Percentiles rank a stretch among this genome's conserved stretches.
Evolutionary conservation across 2,329 filamentous ascomycete species (phyloP).

Genomic region (Zasmidium cellare): DNA sequence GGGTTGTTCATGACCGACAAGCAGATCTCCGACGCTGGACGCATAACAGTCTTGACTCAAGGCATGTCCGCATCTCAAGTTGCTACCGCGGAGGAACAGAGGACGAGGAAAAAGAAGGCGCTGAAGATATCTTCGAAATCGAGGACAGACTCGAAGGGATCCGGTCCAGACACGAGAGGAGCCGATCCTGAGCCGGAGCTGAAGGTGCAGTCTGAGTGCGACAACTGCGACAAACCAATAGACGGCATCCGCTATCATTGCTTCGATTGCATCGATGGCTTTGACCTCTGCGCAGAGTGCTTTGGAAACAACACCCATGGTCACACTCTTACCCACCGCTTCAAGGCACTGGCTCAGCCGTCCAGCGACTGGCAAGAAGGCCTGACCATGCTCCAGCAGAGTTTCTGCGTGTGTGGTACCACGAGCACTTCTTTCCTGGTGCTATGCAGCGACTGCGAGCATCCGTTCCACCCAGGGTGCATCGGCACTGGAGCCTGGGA

Average conservation of each 20-base stretch:
- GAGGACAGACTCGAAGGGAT: background rate
- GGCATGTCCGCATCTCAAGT: too few species aligned
- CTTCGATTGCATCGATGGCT: background rate
- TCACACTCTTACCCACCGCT: background rate
- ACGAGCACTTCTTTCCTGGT: background rate
- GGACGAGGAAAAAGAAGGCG: background rate
- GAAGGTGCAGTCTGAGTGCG: background rate
- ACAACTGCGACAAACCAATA: background rate
- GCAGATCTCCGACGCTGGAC: too few species aligned
- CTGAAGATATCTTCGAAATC: background rate
- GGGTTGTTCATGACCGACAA: too few species aligned
- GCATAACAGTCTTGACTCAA: too few species aligned
- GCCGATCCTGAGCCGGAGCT: background rate
- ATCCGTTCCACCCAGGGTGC: background rate
- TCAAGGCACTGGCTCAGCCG: background rate
- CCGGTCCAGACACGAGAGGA: background rate
- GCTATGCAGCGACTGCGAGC: background rate
- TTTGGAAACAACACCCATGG: background rate
- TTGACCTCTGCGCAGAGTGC: background rate
- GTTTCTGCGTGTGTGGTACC: background rate
- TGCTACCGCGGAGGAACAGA: too few species aligned
- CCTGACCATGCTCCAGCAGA: background rate
- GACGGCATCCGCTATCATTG: background rate
- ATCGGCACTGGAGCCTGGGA: background rate
- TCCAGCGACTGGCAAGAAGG: background rate